Evolutionary conservation across 2,329 filamentous ascomycete species (phyloP).

Genomic region (Shiraia bambusicola): DNA sequence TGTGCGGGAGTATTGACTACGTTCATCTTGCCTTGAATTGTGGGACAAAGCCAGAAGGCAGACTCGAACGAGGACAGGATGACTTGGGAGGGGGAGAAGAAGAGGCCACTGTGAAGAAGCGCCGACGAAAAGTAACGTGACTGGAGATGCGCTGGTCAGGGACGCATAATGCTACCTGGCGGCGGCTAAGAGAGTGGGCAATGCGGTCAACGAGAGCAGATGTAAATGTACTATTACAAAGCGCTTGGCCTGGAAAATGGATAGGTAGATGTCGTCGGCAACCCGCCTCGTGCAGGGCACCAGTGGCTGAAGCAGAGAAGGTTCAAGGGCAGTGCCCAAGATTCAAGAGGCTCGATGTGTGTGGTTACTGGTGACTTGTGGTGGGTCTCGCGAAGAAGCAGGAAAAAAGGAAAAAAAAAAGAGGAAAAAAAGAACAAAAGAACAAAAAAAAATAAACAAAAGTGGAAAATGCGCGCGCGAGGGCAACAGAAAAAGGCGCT

Average conservation of each 20-base stretch:
- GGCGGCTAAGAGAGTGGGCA: slow-evolving; percentile 18
- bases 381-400: slow-evolving; percentile 23
- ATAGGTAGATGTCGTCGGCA: slow-evolving; percentile 28
- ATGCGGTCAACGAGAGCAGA: slow-evolving; percentile 15
- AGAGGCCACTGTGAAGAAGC: slow-evolving; percentile 9
- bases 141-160: slow-evolving; percentile 27
- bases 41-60: slow-evolving; percentile 22
- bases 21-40: slow-evolving; percentile 27
- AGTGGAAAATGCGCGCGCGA: slow-evolving; percentile 24
- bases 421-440: too few relatives aligned
- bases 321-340: slow-evolving; percentile 36
- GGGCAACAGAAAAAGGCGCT: slow-evolving; percentile 20
- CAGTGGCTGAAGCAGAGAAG: slow-evolving; percentile 26
- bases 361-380: slow-evolving; percentile 27
- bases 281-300: slow-evolving; percentile 38
- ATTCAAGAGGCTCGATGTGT: slow-evolving; percentile 28
- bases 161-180: slow-evolving; percentile 40
- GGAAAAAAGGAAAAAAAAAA: too few relatives aligned
- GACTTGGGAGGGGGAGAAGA: slow-evolving; percentile 11
- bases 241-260: slow-evolving; percentile 18
- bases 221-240: slow-evolving; percentile 15
- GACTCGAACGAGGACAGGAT: slow-evolving; percentile 16
- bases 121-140: slow-evolving; percentile 32
- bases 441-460: too few relatives aligned
- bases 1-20: slow-evolving; percentile 37